These are phyloP conservation scores for Chalciporus sp. DNA, from an alignment of 1,284 basidiomycete genomes.

Conservation along the genomic window DNA sequence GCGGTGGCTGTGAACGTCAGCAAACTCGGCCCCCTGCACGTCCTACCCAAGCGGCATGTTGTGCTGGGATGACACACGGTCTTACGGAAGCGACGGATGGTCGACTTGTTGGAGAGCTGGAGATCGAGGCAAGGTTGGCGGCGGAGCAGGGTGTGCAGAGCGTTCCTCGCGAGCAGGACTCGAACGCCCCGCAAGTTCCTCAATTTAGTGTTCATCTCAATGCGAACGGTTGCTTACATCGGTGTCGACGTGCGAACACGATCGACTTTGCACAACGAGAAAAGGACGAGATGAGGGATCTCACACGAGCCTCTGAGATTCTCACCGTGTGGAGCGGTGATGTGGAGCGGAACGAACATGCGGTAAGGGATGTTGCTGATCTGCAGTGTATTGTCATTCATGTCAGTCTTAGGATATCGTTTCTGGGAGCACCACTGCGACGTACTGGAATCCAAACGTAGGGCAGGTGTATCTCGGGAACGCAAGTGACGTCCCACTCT, in stretches of 20 bases:
- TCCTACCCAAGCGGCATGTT: background rate
- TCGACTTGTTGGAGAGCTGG: conserved; percentile 22
- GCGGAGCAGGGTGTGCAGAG: conserved; percentile 1
- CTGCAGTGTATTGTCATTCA: background rate
- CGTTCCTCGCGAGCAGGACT: background rate
- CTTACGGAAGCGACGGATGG: conserved; percentile 26
- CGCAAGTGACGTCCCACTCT: conserved; percentile 70
- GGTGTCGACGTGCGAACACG: conserved; percentile 49
- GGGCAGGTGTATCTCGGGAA: conserved; percentile 81
- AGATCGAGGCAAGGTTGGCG: conserved; percentile 23
- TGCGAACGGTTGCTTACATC: conserved; percentile 22
- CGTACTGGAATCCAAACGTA: conserved; percentile 52
- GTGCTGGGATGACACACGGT: conserved; percentile 15
- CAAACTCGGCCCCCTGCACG: background rate
- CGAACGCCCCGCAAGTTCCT: background rate
- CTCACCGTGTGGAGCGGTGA: conserved; percentile 42
- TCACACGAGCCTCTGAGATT: conserved; percentile 86
- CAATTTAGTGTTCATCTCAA: conserved; percentile 1
- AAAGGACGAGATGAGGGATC: conserved; percentile 86
- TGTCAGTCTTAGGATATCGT: conserved; percentile 23
- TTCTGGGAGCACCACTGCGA: conserved; percentile 40
- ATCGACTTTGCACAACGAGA: conserved; percentile 79
- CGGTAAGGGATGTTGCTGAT: conserved; percentile 10
- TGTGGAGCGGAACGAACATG: conserved; percentile 12
- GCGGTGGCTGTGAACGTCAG: conserved; percentile 18